These are phyloP conservation scores for Panaeolus papilionaceus DNA, from an alignment of 768 basidiomycete genomes.

Conservation along the genomic window DNA sequence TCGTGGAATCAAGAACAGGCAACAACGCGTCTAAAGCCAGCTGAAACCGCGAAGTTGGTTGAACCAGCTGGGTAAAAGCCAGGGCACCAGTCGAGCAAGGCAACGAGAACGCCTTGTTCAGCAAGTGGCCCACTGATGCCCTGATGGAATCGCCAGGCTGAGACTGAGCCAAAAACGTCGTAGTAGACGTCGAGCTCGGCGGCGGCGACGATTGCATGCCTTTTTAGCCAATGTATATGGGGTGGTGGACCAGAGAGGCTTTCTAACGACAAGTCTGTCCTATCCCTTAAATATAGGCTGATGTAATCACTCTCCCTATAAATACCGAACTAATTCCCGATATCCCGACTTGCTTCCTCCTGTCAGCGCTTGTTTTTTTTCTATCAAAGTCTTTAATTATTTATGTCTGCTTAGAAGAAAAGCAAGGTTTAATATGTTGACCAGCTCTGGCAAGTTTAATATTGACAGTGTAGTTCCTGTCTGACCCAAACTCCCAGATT, in stretches of 20 bases:
- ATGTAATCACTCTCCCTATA: slow-evolving; percentile 11
- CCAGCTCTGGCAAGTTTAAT: too few relatives aligned
- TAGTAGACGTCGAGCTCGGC: slow-evolving; percentile 27
- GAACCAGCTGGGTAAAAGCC: slow-evolving; percentile 77
- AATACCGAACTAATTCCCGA: slow-evolving; percentile 13
- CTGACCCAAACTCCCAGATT: too few relatives aligned
- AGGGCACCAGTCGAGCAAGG: slow-evolving; percentile 82
- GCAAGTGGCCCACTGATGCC: slow-evolving; percentile 71
- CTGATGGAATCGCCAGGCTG: slow-evolving; percentile 51
- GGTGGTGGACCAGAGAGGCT: slow-evolving; percentile 13
- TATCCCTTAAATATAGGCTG: slow-evolving; percentile 13
- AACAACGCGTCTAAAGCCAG: slow-evolving; percentile 83
- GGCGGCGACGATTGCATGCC: slow-evolving; percentile 26
- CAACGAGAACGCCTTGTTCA: slow-evolving; percentile 67
- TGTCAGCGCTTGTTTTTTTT: background rate
- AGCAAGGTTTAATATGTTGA: too few relatives aligned
- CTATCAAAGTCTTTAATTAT: too few relatives aligned
- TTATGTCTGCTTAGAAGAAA: too few relatives aligned
- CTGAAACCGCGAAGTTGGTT: slow-evolving; percentile 80
- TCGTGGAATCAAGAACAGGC: slow-evolving; percentile 66
- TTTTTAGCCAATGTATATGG: slow-evolving; percentile 14
- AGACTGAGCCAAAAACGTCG: slow-evolving; percentile 25
- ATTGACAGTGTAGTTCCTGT: too few relatives aligned
- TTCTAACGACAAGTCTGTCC: slow-evolving; percentile 1
- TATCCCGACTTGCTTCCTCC: slow-evolving; percentile 8